Percentiles rank a stretch among this genome's conserved stretches.
phyloP scores from a whole-genome alignment of 2,329 filamentous ascomycete species.

The Apiospora rasikravindrae region DNA sequence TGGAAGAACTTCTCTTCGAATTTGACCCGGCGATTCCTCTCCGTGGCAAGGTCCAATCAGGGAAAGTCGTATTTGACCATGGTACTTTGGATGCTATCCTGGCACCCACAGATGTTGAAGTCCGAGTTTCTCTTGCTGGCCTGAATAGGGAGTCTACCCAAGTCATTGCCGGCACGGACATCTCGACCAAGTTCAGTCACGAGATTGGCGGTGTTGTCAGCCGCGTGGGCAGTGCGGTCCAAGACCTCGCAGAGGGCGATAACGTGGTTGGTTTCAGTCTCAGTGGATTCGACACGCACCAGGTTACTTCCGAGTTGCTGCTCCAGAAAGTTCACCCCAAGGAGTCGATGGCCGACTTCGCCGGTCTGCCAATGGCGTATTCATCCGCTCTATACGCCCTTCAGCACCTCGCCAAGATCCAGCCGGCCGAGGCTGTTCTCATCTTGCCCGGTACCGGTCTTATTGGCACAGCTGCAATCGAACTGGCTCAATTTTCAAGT shows the following conservation, averaged over 20 bases:
- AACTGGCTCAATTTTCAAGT: slow-evolving; percentile 26
- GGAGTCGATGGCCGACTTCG: slow-evolving; percentile 25
- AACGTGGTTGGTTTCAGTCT: slow-evolving; percentile 31
- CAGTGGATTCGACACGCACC: slow-evolving; percentile 30
- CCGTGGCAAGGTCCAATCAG: slow-evolving; percentile 27
- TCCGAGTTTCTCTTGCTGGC: slow-evolving; percentile 27
- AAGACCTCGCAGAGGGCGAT: slow-evolving; percentile 31
- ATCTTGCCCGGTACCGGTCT: slow-evolving; percentile 29
- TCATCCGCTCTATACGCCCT: slow-evolving; percentile 32
- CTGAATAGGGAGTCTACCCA: slow-evolving; percentile 31
- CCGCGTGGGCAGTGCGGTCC: slow-evolving; percentile 28
- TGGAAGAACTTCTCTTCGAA: slow-evolving; percentile 18
- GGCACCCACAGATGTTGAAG: slow-evolving; percentile 28
- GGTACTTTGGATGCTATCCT: slow-evolving; percentile 21
- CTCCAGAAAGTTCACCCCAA: slow-evolving; percentile 26
- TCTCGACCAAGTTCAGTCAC: slow-evolving; percentile 30
- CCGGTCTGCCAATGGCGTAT: slow-evolving; percentile 26
- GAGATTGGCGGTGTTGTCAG: slow-evolving; percentile 33
- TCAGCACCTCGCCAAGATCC: slow-evolving; percentile 28
- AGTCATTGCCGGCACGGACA: slow-evolving; percentile 32
- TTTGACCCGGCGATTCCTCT: slow-evolving; percentile 27
- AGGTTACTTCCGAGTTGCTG: slow-evolving; percentile 26
- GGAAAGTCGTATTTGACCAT: slow-evolving; percentile 30
- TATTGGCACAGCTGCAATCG: slow-evolving; percentile 29
- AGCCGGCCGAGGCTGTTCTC: slow-evolving; percentile 31